Conservation (phyloP, 2,329 filamentous ascomycete genomes). For the Ceratocystis huliohia region DNA sequence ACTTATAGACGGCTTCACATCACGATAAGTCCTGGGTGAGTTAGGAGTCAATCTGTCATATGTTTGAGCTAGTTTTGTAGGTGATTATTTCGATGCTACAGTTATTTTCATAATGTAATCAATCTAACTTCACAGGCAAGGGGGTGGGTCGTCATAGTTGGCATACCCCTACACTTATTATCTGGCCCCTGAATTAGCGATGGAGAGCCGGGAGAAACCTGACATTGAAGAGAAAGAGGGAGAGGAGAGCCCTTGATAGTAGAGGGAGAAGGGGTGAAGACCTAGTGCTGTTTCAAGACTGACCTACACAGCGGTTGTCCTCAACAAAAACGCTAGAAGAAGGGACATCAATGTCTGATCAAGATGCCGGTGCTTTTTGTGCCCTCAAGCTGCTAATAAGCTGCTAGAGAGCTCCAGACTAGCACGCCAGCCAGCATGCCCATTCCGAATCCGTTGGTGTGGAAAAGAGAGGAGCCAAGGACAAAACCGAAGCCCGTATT, state of each 20-base stretch:
- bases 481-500: background rate
- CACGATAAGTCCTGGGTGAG: background rate
- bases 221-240: background rate
- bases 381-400: no score
- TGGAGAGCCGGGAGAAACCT: constrained; percentile 12
- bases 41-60: background rate
- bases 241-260: background rate
- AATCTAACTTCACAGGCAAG: background rate
- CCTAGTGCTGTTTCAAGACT: background rate
- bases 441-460: background rate
- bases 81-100: background rate
- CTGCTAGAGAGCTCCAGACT: no score
- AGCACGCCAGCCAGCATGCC: no score
- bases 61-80: background rate
- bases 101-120: background rate
- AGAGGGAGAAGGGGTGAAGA: background rate
- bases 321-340: no score
- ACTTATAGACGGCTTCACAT: background rate
- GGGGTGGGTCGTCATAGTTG: background rate
- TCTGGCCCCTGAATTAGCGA: constrained; percentile 16
- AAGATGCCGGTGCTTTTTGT: background rate
- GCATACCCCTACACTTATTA: background rate
- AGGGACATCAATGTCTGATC: no score
- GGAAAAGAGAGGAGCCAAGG: background rate
- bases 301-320: no score